Evolutionary conservation across 257 asterid species (phyloP), one percentile per base, ranked within the genome.

Genomic region (Fraxinus americana): DNA sequence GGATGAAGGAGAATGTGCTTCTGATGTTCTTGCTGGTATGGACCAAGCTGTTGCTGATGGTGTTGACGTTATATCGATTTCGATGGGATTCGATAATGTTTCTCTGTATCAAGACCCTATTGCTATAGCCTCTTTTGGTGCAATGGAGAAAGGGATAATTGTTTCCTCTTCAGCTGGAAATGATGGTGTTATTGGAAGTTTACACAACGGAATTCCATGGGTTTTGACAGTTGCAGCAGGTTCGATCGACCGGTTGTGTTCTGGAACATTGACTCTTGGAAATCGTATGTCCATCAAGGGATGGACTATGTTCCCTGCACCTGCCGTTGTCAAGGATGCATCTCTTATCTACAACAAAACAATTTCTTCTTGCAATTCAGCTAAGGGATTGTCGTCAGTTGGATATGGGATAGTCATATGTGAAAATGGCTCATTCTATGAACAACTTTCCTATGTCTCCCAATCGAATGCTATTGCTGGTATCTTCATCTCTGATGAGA

Each of bases 11-110:
- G 13, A 70, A 14, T 67, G 29, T 2, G 78, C 85, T 23, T 81
- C 90, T 12, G 90, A 86, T 72, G 75, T 74, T 21, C 75, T 88
- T 30, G 90, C 88, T 2, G 90, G 85, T 2, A 86, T 85, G 50
- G 90, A 88, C 11, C 83, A 81, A 52, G 90, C 90, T 4, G 82
- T 86, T 1, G 88, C 83, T 5, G 88, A 88, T 43, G 90, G 90
- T 0, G 88, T 88, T 29, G 90, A 88, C 34, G 67, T 88, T 1
- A 73, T 88, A 17, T 84, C 90, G 8, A 82, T 88, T 67, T 88
- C 87, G 0, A 13, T 86, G 70, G 86, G 87, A 0, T 80, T 57
- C 10, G 45, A 72, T 43, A 38, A 0, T 0, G 57, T 14, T 6
- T 80, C 81, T 6, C 43, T 87, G 7, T 81, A 85, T 63, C 73